phyloP scores from a whole-genome alignment of 2,329 filamentous ascomycete genomes.

The Pezicula carpinea region DNA sequence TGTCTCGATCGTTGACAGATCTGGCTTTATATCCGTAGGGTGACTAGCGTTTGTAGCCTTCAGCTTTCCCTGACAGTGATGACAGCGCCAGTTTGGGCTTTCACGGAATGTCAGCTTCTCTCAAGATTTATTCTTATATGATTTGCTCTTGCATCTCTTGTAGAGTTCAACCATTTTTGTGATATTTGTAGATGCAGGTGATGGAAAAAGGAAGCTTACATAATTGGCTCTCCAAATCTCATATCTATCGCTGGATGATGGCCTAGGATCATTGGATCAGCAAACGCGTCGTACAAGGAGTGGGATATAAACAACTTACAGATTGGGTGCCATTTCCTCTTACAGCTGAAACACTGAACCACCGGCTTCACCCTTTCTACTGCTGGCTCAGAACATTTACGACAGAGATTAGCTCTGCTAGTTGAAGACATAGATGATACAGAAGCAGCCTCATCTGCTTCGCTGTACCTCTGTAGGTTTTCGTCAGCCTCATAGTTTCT shows the following conservation, averaged over 20 bases:
- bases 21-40: neutral
- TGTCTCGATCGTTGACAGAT: too few relatives aligned
- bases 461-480: neutral
- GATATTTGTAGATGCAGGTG: too few relatives aligned
- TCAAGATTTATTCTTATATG: neutral
- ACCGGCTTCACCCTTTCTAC: conserved; percentile 9
- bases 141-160: too few relatives aligned
- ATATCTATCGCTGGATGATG: neutral
- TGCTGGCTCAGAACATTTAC: conserved; percentile 14
- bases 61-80: neutral
- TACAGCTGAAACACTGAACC: conserved; percentile 16
- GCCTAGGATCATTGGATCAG: neutral
- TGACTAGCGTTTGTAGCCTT: neutral
- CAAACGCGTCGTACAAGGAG: neutral
- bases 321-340: conserved; percentile 12
- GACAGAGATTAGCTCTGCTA: conserved; percentile 13
- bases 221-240: neutral
- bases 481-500: conserved; percentile 10
- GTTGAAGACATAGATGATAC: conserved; percentile 18
- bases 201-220: too few relatives aligned
- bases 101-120: neutral
- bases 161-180: neutral
- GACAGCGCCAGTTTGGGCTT: neutral
- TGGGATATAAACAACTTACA: neutral
- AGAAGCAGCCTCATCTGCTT: conserved; percentile 19